Evolutionary conservation across 2,329 filamentous ascomycete genomes (phyloP).

Genomic region (Metarhizium sp.): DNA sequence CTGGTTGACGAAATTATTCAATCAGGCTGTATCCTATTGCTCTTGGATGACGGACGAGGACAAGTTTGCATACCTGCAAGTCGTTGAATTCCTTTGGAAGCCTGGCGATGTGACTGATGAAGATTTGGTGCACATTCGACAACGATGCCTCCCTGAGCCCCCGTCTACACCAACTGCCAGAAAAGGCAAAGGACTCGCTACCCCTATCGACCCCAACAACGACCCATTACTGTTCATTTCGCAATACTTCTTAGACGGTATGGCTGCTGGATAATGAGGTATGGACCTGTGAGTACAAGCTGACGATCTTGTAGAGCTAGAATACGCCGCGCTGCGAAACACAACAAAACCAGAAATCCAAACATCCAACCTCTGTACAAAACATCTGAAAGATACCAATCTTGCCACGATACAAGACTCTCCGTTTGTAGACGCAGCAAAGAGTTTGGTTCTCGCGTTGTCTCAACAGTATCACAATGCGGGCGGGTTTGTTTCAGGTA

Average conservation of each 20-base stretch:
- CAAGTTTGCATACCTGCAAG: constrained; percentile 29
- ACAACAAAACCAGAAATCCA: constrained; percentile 20
- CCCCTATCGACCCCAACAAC: neutral
- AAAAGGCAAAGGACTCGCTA: constrained; percentile 34
- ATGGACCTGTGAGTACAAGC: neutral
- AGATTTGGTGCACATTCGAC: constrained; percentile 20
- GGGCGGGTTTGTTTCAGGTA: constrained; percentile 19
- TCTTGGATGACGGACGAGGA: constrained; percentile 28
- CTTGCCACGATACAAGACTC: constrained; percentile 16
- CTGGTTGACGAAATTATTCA: constrained; percentile 32
- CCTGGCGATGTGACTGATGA: constrained; percentile 24
- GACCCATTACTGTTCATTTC: constrained; percentile 33
- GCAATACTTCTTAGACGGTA: constrained; percentile 43
- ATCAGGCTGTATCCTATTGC: constrained; percentile 36
- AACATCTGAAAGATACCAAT: constrained; percentile 27
- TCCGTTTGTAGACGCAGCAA: constrained; percentile 25
- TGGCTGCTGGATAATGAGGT: constrained; percentile 1
- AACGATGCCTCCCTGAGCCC: constrained; percentile 9
- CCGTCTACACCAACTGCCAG: constrained; percentile 15
- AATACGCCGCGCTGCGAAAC: constrained; percentile 30
- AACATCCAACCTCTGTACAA: constrained; percentile 31
- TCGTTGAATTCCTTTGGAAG: constrained; percentile 40
- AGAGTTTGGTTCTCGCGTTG: constrained; percentile 27
- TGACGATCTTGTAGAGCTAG: constrained; percentile 30
- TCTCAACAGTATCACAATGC: constrained; percentile 22